These are phyloP conservation scores for Aspergillus luchuensis DNA, from an alignment of 2,329 filamentous ascomycete species.

Conservation along the genomic window DNA sequence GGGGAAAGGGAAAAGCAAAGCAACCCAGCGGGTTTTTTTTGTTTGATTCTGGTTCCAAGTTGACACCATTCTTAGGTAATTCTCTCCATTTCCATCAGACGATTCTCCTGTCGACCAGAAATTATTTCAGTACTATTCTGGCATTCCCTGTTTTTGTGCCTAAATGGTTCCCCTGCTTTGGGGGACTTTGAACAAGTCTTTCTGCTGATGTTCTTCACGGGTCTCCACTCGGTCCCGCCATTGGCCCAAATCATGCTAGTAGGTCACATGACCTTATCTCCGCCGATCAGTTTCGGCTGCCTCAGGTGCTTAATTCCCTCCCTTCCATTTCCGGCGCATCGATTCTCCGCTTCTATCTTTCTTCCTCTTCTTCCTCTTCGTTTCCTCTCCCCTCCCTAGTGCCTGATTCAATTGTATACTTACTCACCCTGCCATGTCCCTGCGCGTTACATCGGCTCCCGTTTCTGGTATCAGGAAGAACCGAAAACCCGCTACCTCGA, in stretches of 20 bases:
- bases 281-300: not conserved
- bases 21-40: not conserved
- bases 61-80: too few species aligned
- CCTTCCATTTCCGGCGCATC: not conserved
- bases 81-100: too few species aligned
- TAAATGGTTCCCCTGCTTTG: too few species aligned
- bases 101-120: too few species aligned
- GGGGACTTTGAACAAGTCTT: too few species aligned
- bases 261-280: not conserved
- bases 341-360: not conserved
- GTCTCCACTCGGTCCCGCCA: not conserved
- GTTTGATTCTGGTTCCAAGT: too few species aligned
- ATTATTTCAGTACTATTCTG: too few species aligned
- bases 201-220: conserved; percentile 1
- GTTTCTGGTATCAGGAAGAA: conserved; percentile 50
- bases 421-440: conserved; percentile 40
- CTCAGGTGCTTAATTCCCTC: not conserved
- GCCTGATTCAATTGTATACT: not conserved
- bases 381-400: not conserved
- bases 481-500: conserved; percentile 32
- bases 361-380: not conserved
- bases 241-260: not conserved
- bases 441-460: conserved; percentile 51
- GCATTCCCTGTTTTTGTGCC: too few species aligned
- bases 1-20: not conserved